Base-by-base conservation (phyloP, 1,284 basidiomycete genomes). In the Puccinia hordei region DNA sequence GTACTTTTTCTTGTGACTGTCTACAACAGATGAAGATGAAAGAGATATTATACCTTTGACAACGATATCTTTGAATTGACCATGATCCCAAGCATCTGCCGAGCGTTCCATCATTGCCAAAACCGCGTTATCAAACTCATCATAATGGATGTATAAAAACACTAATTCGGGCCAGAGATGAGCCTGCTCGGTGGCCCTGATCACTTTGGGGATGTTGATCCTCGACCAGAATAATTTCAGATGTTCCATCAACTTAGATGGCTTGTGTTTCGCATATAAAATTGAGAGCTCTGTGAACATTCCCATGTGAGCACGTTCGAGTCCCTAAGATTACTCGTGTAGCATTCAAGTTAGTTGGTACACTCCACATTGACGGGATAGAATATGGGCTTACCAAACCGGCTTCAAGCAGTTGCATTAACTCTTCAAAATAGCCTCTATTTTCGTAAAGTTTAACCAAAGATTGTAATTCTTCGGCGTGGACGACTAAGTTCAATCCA, bases 121-220 rank as follows among this genome's bases (percentile, higher is more conserved):
- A 49, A 94, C 93, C n/a, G 95, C 94, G 84, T 97, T 97, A 85
- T 97, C 94, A 90, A 84, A 85, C 89, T 94, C 92, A 85, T 97
- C 96, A 85, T 99, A 99, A 87, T 97, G 97, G 88, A 98, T 92
- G 87, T 98, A 98, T 74, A 98, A 88, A 90, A 95, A 99, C 66
- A 99, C 96, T 24, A 98, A 90, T 86, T 99, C 97, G n/a, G 94
- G 83, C 96, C 97, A 99, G 78, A 99, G 90, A 84, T 99, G 96
- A n/a, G 93, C 94, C 84, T 92, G 92, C 87, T 98, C 94, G 8
- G 94, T 90, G 15, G 94, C 93, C 87, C 92, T 93, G 88, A 99
- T 95, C 84, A 98, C 94, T 89, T 92, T 86, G 73, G 83, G 81
- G 44, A 98, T 95, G 87, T 98, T 99, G 89, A 96, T 95, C 81